Base-by-base conservation (phyloP, 768 basidiomycete species). In the Zangia roseola region DNA sequence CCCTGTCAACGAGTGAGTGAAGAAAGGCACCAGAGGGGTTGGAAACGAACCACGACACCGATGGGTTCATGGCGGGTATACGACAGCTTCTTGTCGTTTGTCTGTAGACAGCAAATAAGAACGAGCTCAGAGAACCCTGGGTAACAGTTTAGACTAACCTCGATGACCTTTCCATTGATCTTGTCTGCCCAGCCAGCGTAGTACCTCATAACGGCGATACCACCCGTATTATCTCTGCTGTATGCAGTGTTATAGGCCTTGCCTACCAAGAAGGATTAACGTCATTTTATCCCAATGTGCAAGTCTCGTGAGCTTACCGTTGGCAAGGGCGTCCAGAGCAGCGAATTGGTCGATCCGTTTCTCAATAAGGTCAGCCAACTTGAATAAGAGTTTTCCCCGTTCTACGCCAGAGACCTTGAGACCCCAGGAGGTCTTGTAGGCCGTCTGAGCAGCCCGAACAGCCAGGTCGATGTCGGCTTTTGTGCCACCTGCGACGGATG, bases 111-210 rank as follows among this genome's bases (percentile, higher is more conserved):
- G 2, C 10, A 20, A 2, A 5, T 20, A 33, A 2, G 6, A 5
- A 13, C 2, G 12, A 3, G 28, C 26, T 1, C 6, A 21, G 5
- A 34, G 6, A 10, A 8, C 3, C 16, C 23, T 8, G 9, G 10
- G 10, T 12, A 13, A n/a, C 26, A 25, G 10, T 24, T 10, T 16
- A 19, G 28, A 25, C 47, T 2, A 12, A 60, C 61, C 55, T 92
- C 88, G 63, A 91, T 83, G 8, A 81, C 82, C 65, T 89, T 79
- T 5, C 88, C 90, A 6, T 76, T 72, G 45, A 87, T 69, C 72
- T 94, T 95, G 73, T 94, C 93, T 17, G 91, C 89, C 84, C 89
- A 90, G 16, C 93, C 94, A 34, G 84, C 89, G 59, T 87, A 97
- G 71, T 94, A 95, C 25, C 81, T 74, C 55, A 92, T 65, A 28